Base-by-base conservation (phyloP, 495 filamentous ascomycete genomes). In the Hypoxylon fuscum region DNA sequence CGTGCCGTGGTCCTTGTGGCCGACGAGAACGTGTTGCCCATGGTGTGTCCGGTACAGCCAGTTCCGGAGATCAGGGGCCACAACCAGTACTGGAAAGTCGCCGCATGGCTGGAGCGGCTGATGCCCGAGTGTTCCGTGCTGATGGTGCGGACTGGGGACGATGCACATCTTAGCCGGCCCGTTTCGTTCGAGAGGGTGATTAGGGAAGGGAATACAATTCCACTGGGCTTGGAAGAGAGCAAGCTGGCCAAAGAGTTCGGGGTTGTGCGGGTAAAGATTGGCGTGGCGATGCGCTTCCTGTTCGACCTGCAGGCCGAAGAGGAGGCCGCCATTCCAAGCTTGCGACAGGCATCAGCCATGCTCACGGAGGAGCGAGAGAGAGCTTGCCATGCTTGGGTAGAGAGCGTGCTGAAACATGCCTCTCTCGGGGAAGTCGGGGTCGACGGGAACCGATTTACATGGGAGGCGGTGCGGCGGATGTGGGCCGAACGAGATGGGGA, bases 101-200 rank as follows among this genome's bases (percentile, higher is more conserved):
- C 47, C 18, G 54, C 47, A 21, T 59, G 62, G 62, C 55, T 64
- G 37, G 62, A 64, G 47, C 49, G 49, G 50, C 37, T 64, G 43
- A 64, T 64, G 62, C 62, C 62, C 14, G 62, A 64, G 62, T 59
- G 55, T 34, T 29, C 48, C 43, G 55, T 64, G 49, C 32, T 64
- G 52, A 64, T 64, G 62, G 62, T 64, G 47, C 62, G 55, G 48
- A 64, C 62, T 50, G 62, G 62, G 37, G 55, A 59, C 55, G 62
- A 64, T 42, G 62, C 55, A 46, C 62, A 64, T 59, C 47, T 64
- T 10, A 64, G 62, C 55, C 45, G 55, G 41, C 62, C 62, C 38
- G 43, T 64, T 29, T 64, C 62, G 25, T 64, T 64, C 55, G 62
- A 50, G 52, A 59, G 55, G 42, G 42, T 64, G 50, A 17, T 64